Base-by-base conservation (phyloP, 2,329 filamentous ascomycete species). In the Colletotrichum cuscutae region DNA sequence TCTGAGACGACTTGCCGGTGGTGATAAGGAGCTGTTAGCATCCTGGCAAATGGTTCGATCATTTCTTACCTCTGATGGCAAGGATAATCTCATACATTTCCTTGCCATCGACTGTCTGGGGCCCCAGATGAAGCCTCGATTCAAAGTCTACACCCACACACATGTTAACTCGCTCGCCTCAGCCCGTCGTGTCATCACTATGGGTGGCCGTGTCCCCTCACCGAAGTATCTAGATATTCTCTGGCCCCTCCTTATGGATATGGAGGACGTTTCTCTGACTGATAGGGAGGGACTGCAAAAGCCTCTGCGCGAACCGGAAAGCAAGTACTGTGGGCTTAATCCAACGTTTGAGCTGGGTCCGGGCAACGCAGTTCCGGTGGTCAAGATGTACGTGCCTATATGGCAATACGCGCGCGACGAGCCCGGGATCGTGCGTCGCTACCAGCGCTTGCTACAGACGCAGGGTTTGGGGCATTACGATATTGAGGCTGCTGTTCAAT, bases 301-400 rank as follows among this genome's bases (percentile, higher is more conserved):
- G 53, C 24, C 53, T 24, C 53, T 56, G 4, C 22, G 26, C 53
- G 53, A 56, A 26, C 53, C 53, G 24, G 22, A 56, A 12, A 56
- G 53, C 26, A 56, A 56, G 53, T 56, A 56, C 26, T 56, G 53
- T 26, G 53, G 53, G 15, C 53, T 56, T 15, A 26, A 28, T 52
- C 71, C 76, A 49, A 77, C 75, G 57, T 77, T 71, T 72, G 76
- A 77, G 52, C 56, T 77, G 12, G 63, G 68, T 49, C 72, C 75
- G 6, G 71, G 74, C 1, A 59, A 76, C 9, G 75, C 35, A 15
- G 54, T 68, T 1, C 76, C 76, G 6, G 65, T 71, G 2, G 75
- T 75, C 12, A 77, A 77, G 61, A 61, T 76, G 5, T 77, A 77
- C 49, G 72, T 77, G 0, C 76, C 76, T 12, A 11, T 74, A 19